A percentile compares a stretch with the other conserved stretches of the same genome.
phyloP scores from a whole-genome alignment of 805 yeast genomes.

The Yamadazyma paraphyllophila region DNA sequence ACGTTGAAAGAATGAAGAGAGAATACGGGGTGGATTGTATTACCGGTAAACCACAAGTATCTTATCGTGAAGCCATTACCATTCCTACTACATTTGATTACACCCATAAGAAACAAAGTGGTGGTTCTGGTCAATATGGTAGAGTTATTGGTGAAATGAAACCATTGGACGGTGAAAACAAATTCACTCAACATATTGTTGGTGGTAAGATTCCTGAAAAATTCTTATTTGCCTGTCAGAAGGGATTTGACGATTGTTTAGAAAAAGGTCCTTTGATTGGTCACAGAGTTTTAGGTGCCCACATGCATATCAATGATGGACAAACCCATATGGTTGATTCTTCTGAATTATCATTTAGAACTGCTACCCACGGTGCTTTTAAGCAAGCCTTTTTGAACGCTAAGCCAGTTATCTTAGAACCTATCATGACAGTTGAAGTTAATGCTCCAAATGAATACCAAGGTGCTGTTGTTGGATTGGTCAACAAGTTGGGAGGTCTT shows the following conservation, averaged over 20 bases:
- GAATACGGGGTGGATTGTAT: slow-evolving; percentile 94
- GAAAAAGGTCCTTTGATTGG: slow-evolving; percentile 97
- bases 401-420: slow-evolving; percentile 88
- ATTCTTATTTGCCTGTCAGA: slow-evolving; percentile 87
- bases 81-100: slow-evolving; percentile 77
- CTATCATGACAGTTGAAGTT: slow-evolving; percentile 90
- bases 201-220: slow-evolving; percentile 98
- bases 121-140: slow-evolving; percentile 99
- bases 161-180: slow-evolving; percentile 65
- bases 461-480: slow-evolving; percentile 84
- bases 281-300: slow-evolving; percentile 87
- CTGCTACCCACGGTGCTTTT: slow-evolving; percentile 91
- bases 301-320: slow-evolving; percentile 96
- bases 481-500: slow-evolving; percentile 89
- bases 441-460: slow-evolving; percentile 97
- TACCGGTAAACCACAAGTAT: slow-evolving; percentile 97
- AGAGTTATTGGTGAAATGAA: slow-evolving; percentile 84
- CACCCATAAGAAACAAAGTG: slow-evolving; percentile 96
- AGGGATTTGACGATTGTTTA: slow-evolving; percentile 92
- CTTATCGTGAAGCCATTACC: slow-evolving; percentile 91
- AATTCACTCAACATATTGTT: slow-evolving; percentile 82
- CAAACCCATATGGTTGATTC: slow-evolving; percentile 96
- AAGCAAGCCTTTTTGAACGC: slow-evolving; percentile 84
- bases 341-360: slow-evolving; percentile 89
- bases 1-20: slow-evolving; percentile 96